Percentiles rank a stretch among this genome's conserved stretches.
Evolutionary conservation across 495 filamentous ascomycete species (phyloP).

Genomic region (Cetradonia linearis): DNA sequence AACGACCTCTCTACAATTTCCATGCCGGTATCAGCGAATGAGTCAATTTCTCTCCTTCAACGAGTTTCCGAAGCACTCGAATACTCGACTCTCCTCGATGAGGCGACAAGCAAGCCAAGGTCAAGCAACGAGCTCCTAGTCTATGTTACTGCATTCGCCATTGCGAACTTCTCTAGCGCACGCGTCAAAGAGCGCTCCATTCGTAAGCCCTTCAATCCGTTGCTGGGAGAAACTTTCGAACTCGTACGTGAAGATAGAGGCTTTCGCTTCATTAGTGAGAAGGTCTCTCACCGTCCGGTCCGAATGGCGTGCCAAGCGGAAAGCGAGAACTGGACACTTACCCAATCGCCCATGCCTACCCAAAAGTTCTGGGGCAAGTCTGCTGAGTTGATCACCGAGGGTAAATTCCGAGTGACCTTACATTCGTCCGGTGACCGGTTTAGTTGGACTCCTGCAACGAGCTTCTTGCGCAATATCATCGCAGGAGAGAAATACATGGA

Average conservation of each 20-base stretch:
- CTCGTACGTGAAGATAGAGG: conserved; percentile 80
- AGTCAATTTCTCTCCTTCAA: conserved; percentile 80
- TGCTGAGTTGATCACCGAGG: conserved; percentile 84
- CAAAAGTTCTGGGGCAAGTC: conserved; percentile 99
- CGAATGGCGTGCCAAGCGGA: conserved; percentile 91
- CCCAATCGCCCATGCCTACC: conserved; percentile 74
- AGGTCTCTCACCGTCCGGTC: conserved; percentile 85
- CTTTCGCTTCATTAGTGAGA: conserved; percentile 85
- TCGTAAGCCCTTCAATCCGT: conserved; percentile 95
- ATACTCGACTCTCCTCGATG: conserved; percentile 74
- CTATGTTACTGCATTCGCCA: conserved; percentile 80
- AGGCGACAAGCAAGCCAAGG: conserved; percentile 48
- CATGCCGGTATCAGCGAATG: conserved; percentile 95
- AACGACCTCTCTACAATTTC: conserved; percentile 92
- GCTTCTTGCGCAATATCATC: conserved; percentile 90
- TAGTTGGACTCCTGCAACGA: conserved; percentile 74
- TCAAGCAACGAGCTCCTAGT: conserved; percentile 60
- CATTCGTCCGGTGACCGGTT: conserved; percentile 65
- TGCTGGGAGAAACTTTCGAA: conserved; percentile 93
- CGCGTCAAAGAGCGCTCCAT: conserved; percentile 83
- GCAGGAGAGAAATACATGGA: conserved; percentile 98
- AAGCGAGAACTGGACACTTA: conserved; percentile 66
- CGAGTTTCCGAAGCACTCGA: conserved; percentile 81
- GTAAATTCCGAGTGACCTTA: conserved; percentile 63
- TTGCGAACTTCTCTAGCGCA: conserved; percentile 68